These are phyloP conservation scores for Hemisphaericaspora xylanilytica DNA, from an alignment of 1,139 yeast genomes.

Conservation along the genomic window DNA sequence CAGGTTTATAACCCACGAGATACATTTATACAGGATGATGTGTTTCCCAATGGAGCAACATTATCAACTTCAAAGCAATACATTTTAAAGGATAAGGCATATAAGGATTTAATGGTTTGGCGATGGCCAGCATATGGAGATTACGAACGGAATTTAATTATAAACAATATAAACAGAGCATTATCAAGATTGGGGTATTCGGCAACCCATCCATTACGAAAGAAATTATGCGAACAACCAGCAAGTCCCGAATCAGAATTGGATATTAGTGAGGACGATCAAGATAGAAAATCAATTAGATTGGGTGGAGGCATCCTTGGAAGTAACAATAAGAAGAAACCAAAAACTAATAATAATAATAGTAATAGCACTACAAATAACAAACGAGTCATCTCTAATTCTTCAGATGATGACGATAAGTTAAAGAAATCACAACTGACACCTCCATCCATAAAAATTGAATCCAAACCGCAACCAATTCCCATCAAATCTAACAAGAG, in stretches of 20 bases:
- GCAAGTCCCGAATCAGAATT: slow-evolving; percentile 1
- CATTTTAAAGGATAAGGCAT: slow-evolving; percentile 41
- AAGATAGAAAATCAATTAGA: slow-evolving; percentile 5
- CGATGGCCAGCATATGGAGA: slow-evolving; percentile 31
- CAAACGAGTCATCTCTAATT: slow-evolving; percentile 3
- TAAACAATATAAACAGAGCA: slow-evolving; percentile 37
- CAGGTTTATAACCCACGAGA: slow-evolving; percentile 35
- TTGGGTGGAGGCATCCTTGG: slow-evolving; percentile 19
- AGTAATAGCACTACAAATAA: neutral
- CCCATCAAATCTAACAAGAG: slow-evolving; percentile 9
- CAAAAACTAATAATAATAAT: neutral
- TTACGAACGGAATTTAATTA: slow-evolving; percentile 33
- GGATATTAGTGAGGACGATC: slow-evolving; percentile 5
- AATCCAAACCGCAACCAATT: slow-evolving; percentile 3
- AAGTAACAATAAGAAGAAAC: slow-evolving; percentile 3
- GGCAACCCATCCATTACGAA: slow-evolving; percentile 46
- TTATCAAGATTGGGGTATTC: slow-evolving; percentile 44
- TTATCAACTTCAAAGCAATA: slow-evolving; percentile 9
- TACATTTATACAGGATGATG: slow-evolving; percentile 32
- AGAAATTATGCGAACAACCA: slow-evolving; percentile 24
- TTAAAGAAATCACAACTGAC: neutral
- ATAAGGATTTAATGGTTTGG: slow-evolving; percentile 45
- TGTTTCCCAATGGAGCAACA: slow-evolving; percentile 23
- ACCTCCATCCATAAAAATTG: neutral
- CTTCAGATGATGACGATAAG: slow-evolving; percentile 8